Conservation (phyloP, 108 stramenopile species). For the Fragilariopsis cylindrus region DNA sequence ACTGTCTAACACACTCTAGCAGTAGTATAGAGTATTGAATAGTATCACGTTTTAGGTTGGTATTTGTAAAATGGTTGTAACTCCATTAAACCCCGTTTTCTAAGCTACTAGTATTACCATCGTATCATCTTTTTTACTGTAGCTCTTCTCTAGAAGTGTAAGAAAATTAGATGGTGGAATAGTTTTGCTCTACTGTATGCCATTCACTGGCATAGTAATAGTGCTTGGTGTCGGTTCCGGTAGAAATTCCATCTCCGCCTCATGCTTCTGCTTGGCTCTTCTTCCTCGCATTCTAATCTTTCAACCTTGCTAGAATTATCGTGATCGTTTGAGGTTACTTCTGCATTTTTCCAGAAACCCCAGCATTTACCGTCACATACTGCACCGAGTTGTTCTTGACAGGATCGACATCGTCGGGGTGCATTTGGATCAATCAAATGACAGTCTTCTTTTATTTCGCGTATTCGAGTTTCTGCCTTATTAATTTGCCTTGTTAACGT, state of each 20-base stretch:
- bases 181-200: too few relatives aligned
- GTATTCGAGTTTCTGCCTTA: conserved; percentile 51
- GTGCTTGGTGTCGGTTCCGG: background rate
- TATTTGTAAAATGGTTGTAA: too few relatives aligned
- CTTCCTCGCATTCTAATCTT: background rate
- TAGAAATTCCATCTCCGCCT: conserved; percentile 18
- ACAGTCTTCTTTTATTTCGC: conserved; percentile 31
- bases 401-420: conserved; percentile 64
- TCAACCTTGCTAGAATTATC: background rate
- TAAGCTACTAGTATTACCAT: too few relatives aligned
- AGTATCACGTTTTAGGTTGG: too few relatives aligned
- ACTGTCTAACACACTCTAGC: too few relatives aligned
- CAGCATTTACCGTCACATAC: conserved; percentile 78
- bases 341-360: conserved; percentile 71
- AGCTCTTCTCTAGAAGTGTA: too few relatives aligned
- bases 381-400: conserved; percentile 45
- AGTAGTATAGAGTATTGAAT: too few relatives aligned
- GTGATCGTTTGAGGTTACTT: background rate
- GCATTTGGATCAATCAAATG: conserved; percentile 41
- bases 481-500: conserved; percentile 67
- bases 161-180: too few relatives aligned
- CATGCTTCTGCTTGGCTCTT: conserved; percentile 8
- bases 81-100: too few relatives aligned
- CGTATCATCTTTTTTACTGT: too few relatives aligned
- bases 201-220: too few relatives aligned